Conservation (phyloP, 257 asterid genomes). For the Capsicum pubescens region DNA sequence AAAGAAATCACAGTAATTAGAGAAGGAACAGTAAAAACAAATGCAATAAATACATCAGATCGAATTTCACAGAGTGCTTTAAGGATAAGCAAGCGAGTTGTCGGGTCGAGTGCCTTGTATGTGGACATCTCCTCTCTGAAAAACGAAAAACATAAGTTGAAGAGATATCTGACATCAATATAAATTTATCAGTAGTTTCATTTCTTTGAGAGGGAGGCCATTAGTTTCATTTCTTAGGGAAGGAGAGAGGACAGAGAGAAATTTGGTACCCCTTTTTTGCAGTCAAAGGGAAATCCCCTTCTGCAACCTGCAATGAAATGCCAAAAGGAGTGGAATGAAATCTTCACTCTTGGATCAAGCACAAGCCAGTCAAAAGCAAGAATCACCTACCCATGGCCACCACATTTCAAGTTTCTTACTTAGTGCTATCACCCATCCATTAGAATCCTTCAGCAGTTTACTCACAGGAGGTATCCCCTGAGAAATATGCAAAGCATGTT, state of each 20-base stretch:
- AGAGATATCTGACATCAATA: neutral
- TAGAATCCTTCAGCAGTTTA: constrained; percentile 51
- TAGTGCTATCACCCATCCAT: constrained; percentile 69
- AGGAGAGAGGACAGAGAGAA: constrained; percentile 23
- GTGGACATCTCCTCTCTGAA: constrained; percentile 72
- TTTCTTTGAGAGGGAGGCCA: neutral
- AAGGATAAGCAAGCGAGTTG: constrained; percentile 66
- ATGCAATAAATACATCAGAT: constrained; percentile 73
- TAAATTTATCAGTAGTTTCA: constrained; percentile 1
- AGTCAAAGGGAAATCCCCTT: constrained; percentile 75
- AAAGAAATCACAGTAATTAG: constrained; percentile 8
- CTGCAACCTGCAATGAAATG: constrained; percentile 66
- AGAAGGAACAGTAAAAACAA: constrained; percentile 26
- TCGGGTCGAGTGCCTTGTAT: constrained; percentile 79
- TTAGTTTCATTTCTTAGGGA: constrained; percentile 14
- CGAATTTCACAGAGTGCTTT: constrained; percentile 95
- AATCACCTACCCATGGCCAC: constrained; percentile 92
- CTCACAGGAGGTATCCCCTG: constrained; percentile 69
- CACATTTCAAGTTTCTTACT: constrained; percentile 61
- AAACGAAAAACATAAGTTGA: neutral
- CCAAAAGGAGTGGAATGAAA: constrained; percentile 29
- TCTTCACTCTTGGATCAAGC: constrained; percentile 31
- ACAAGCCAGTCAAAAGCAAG: constrained; percentile 13
- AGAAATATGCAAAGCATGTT: constrained; percentile 24
- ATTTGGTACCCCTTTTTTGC: constrained; percentile 71